These are phyloP conservation scores for Vitis cinerea DNA, from an alignment of 164 flowering plant species.

Conservation along the genomic window DNA sequence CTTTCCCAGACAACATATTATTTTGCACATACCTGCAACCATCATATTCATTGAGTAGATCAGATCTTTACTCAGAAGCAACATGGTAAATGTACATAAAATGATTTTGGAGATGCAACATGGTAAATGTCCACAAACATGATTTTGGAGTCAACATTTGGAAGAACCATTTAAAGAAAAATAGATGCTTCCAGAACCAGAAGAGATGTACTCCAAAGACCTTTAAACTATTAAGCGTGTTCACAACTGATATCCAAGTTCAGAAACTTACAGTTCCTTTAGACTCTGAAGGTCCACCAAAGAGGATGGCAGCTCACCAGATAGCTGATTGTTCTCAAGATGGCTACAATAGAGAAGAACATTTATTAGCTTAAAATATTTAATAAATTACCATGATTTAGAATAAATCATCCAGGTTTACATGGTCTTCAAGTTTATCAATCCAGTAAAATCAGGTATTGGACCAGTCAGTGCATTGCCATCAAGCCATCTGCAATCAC, in stretches of 20 bases:
- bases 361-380: slow-evolving; percentile 4
- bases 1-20: slow-evolving; percentile 72
- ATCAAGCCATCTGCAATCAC: slow-evolving; percentile 80
- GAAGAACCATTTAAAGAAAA: slow-evolving; percentile 1
- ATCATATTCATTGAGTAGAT: slow-evolving; percentile 16
- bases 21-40: slow-evolving; percentile 86
- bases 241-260: background rate
- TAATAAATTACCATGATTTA: background rate
- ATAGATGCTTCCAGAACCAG: background rate
- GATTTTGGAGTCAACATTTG: background rate
- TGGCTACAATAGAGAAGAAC: slow-evolving; percentile 51
- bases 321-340: slow-evolving; percentile 87
- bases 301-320: slow-evolving; percentile 80
- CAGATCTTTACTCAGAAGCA: background rate
- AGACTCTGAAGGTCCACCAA: slow-evolving; percentile 59
- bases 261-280: slow-evolving; percentile 76
- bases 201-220: background rate
- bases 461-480: slow-evolving; percentile 78
- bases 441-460: slow-evolving; percentile 87
- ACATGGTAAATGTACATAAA: background rate
- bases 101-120: no score
- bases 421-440: slow-evolving; percentile 66
- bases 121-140: no score
- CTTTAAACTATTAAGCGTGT: no score
- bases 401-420: slow-evolving; percentile 21